Percentiles rank a stretch among this genome's conserved stretches.
Evolutionary conservation across 2,329 filamentous ascomycete species (phyloP).

Genomic region (Aspergillus unguis): DNA sequence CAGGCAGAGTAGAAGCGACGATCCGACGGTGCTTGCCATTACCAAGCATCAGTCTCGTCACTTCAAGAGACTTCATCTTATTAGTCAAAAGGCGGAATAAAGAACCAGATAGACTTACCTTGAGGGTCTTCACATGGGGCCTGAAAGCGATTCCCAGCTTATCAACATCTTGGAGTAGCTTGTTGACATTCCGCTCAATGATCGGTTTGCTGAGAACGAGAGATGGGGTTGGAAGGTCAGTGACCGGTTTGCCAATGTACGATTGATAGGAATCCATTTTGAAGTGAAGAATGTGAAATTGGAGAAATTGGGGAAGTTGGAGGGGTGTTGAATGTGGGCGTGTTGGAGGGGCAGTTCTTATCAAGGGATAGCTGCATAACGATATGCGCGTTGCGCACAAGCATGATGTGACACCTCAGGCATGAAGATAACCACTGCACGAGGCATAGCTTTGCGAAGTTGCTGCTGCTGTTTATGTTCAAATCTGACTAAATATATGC

Average conservation of each 20-base stretch:
- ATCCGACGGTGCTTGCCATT: slow-evolving; percentile 38
- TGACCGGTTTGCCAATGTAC: slow-evolving; percentile 35
- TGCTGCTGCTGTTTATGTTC: too few species aligned
- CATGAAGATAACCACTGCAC: too few species aligned
- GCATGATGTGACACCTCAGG: too few species aligned
- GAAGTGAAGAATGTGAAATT: background rate
- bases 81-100: background rate
- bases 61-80: slow-evolving; percentile 23
- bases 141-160: slow-evolving; percentile 38
- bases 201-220: slow-evolving; percentile 40
- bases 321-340: background rate
- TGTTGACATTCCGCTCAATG: slow-evolving; percentile 38
- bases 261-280: slow-evolving; percentile 34
- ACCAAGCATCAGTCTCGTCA: slow-evolving; percentile 43
- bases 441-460: too few species aligned
- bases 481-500: too few species aligned
- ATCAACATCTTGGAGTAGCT: slow-evolving; percentile 40
- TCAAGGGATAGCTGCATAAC: too few species aligned
- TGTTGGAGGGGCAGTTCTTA: background rate
- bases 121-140: slow-evolving; percentile 48
- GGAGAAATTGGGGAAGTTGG: background rate
- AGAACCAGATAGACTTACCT: slow-evolving; percentile 25
- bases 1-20: slow-evolving; percentile 42
- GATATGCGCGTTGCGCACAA: too few species aligned
- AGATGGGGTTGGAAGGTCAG: slow-evolving; percentile 29